A percentile compares a stretch with the other conserved stretches of the same genome.
Evolutionary conservation across 345 rosid species (phyloP).

Genomic region (Trapa incisa): DNA sequence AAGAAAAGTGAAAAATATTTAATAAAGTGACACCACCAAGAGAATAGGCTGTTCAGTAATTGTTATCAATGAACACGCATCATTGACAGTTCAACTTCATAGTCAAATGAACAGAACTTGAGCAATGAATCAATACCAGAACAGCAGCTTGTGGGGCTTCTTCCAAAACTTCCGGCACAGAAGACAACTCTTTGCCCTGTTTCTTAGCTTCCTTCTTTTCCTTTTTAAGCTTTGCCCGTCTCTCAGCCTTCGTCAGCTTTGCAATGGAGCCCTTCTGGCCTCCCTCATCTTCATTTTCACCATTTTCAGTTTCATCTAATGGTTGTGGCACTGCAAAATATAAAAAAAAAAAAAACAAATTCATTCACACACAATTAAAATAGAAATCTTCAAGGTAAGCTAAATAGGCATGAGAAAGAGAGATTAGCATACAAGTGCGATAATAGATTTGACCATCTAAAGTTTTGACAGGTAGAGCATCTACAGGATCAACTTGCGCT

Average conservation of each 20-base stretch:
- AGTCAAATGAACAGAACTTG: neutral
- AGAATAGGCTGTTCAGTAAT: neutral
- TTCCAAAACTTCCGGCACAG: constrained; percentile 24
- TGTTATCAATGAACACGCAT: neutral
- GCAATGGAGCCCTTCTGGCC: constrained; percentile 20
- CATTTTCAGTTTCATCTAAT: constrained; percentile 13
- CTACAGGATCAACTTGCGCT: constrained; percentile 49
- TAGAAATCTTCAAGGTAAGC: neutral
- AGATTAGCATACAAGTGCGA: constrained; percentile 29
- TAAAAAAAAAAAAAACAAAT: constrained; percentile 7
- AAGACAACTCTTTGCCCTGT: constrained; percentile 37
- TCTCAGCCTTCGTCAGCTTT: constrained; percentile 57
- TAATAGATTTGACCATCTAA: constrained; percentile 65
- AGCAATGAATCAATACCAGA: constrained; percentile 35
- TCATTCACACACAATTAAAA: neutral
- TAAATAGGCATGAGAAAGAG: neutral
- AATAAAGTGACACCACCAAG: neutral
- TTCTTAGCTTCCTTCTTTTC: constrained; percentile 62
- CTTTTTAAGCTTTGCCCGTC: constrained; percentile 73
- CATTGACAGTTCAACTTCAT: neutral
- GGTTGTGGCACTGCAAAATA: constrained; percentile 25
- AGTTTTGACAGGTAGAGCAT: constrained; percentile 75
- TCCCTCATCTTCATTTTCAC: constrained; percentile 17
- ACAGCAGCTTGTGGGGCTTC: constrained; percentile 58
- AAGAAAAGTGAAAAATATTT: neutral